phyloP scores from a whole-genome alignment of 768 basidiomycete genomes.

The Tephrocybe sp. region DNA sequence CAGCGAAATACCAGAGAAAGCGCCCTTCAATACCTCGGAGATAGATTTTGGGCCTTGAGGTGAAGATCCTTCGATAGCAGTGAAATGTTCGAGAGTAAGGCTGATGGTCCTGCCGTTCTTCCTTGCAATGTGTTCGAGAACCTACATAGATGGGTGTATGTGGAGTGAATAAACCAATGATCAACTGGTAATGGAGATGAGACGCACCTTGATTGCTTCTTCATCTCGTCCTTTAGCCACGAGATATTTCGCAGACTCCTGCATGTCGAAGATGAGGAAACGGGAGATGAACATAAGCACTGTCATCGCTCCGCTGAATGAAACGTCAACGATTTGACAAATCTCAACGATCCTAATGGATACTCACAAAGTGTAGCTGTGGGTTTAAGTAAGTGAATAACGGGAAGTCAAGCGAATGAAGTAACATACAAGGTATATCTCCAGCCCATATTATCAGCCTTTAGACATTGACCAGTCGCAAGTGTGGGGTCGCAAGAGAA shows the following conservation, averaged over 20 bases:
- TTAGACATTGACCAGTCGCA: constrained; percentile 37
- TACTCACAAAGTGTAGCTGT: constrained; percentile 40
- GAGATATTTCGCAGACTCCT: constrained; percentile 63
- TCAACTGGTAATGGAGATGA: not conserved
- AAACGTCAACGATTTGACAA: not conserved
- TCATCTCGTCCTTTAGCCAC: constrained; percentile 54
- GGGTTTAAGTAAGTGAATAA: not conserved
- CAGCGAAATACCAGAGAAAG: constrained; percentile 40
- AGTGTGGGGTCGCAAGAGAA: constrained; percentile 46
- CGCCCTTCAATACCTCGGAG: constrained; percentile 28
- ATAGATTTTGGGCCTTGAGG: constrained; percentile 17
- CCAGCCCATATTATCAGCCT: constrained; percentile 58
- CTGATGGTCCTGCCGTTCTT: constrained; percentile 44
- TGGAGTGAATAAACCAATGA: constrained; percentile 6
- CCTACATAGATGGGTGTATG: constrained; percentile 23
- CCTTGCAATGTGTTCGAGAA: constrained; percentile 46
- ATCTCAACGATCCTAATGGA: not conserved
- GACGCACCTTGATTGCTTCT: constrained; percentile 46
- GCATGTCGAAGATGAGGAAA: constrained; percentile 54
- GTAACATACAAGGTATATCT: constrained; percentile 47
- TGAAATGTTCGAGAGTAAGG: constrained; percentile 44
- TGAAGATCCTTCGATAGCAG: constrained; percentile 23
- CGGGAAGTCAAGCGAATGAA: not conserved
- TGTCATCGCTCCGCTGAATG: constrained; percentile 43
- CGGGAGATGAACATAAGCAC: constrained; percentile 53